Conservation (phyloP, 2,329 filamentous ascomycete genomes). For the Tolypocladium endophyticum region DNA sequence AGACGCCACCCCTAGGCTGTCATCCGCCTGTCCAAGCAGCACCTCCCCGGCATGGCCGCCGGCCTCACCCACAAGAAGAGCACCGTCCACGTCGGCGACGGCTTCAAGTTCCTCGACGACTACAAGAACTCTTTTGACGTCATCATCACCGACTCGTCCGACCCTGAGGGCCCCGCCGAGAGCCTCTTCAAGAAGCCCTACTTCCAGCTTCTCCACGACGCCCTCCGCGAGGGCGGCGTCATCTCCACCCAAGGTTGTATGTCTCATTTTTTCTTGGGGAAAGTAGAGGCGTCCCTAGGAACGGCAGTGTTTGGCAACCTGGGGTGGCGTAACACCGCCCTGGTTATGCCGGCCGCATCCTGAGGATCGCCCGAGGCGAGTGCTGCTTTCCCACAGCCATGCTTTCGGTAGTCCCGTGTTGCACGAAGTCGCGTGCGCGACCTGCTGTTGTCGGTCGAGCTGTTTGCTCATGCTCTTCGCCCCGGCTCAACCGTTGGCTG, state of each 20-base stretch:
- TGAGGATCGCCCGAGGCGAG: slow-evolving; percentile 26
- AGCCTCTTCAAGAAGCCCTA: slow-evolving; percentile 97
- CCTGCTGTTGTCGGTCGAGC: slow-evolving; percentile 4
- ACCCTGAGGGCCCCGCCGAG: slow-evolving; percentile 94
- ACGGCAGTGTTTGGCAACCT: slow-evolving; percentile 11
- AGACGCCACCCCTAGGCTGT: slow-evolving; percentile 51
- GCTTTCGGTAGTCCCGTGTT: slow-evolving; percentile 26
- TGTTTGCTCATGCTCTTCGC: slow-evolving; percentile 5
- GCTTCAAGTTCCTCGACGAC: slow-evolving; percentile 96
- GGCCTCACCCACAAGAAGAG: slow-evolving; percentile 92
- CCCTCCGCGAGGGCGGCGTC: slow-evolving; percentile 88
- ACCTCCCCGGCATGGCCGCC: slow-evolving; percentile 85
- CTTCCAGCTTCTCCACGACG: slow-evolving; percentile 86
- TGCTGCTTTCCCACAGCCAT: slow-evolving; percentile 25
- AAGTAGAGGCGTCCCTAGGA: slow-evolving; percentile 26
- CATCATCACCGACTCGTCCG: slow-evolving; percentile 98
- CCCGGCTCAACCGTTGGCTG: neutral
- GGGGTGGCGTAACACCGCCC: neutral
- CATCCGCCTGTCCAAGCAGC: slow-evolving; percentile 96
- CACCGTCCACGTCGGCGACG: slow-evolving; percentile 87
- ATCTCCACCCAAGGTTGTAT: slow-evolving; percentile 99
- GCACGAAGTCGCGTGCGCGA: slow-evolving; percentile 6
- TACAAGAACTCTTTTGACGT: slow-evolving; percentile 98
- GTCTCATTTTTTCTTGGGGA: slow-evolving; percentile 54
- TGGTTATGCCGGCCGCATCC: slow-evolving; percentile 7